These are phyloP conservation scores for Trichoderma sp. DNA, from an alignment of 2,329 filamentous ascomycete genomes.

Conservation along the genomic window DNA sequence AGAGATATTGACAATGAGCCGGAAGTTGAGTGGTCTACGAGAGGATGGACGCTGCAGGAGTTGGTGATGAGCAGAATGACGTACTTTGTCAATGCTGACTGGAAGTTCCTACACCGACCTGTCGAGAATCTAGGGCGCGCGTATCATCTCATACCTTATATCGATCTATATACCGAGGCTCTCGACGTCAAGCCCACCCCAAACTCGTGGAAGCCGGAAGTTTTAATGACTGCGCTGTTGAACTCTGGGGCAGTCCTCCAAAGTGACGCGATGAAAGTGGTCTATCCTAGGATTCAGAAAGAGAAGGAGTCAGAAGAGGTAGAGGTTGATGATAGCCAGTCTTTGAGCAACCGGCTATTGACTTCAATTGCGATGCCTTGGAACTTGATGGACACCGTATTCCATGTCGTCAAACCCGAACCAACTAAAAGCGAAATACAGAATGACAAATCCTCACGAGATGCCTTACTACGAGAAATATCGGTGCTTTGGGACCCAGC, in stretches of 20 bases:
- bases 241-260: background rate
- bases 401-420: constrained; percentile 3
- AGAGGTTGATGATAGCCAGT: background rate
- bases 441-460: background rate
- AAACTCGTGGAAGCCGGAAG: background rate
- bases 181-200: background rate
- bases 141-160: constrained; percentile 9
- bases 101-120: background rate
- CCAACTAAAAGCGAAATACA: background rate
- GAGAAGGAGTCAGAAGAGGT: background rate
- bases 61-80: constrained; percentile 12
- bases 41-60: constrained; percentile 11
- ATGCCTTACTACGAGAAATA: background rate
- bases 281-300: background rate
- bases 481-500: constrained; percentile 2
- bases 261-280: background rate
- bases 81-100: constrained; percentile 7
- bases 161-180: background rate
- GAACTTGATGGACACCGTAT: constrained; percentile 5
- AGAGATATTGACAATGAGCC: background rate
- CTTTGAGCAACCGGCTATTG: background rate
- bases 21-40: constrained; percentile 10
- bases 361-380: constrained; percentile 9
- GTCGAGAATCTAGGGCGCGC: background rate
- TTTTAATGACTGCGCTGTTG: constrained; percentile 4